Base-by-base conservation (phyloP, 2,329 filamentous ascomycete genomes). In the Exophiala xenobiotica region DNA sequence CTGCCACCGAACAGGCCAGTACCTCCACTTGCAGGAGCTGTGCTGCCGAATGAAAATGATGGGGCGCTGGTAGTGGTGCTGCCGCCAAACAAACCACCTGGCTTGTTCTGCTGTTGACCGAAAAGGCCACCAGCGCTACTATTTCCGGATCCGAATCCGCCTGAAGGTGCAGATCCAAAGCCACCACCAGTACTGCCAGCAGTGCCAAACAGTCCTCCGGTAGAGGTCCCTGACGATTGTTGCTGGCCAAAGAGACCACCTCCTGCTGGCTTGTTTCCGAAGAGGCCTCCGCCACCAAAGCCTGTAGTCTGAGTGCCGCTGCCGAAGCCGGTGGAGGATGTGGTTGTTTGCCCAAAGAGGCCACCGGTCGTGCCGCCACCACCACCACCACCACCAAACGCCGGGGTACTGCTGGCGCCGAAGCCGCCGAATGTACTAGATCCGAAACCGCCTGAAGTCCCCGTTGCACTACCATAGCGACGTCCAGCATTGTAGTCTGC, bases 401-500 rank as follows among this genome's bases (percentile, higher is more conserved):
- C 64, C 24, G 54, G 46, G 40, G 48, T 57, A 46, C 54, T 63
- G 12, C 61, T 66, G 27, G 67, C 56, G 47, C 66, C 68, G 51
- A 74, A 72, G 23, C 70, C 64, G 19, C 70, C 75, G 53, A 77
- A 77, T 4, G 65, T 68, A 54, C 79, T 81, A 61, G 75, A 78
- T 14, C 90, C 92, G 69, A 96, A 96, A 6, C 87, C 88, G 52
- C 90, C 90, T 40, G 82, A 75, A 59, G 90, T 87, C 23, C 89
- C 90, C 56, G 86, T 89, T 35, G 81, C 79, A 69, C 92, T 95
- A 26, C 91, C 93, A 67, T 82, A 89, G 47, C 86, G 86, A 53
- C 91, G 84, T 44, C 91, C 91, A 69, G 91, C 87, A 53, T 85
- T 81, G 68, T 99, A 99, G 70, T 99, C 93, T 39, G 83, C 89